phyloP scores from a whole-genome alignment of 2,329 filamentous ascomycete genomes.

The Aspergillus texensis region DNA sequence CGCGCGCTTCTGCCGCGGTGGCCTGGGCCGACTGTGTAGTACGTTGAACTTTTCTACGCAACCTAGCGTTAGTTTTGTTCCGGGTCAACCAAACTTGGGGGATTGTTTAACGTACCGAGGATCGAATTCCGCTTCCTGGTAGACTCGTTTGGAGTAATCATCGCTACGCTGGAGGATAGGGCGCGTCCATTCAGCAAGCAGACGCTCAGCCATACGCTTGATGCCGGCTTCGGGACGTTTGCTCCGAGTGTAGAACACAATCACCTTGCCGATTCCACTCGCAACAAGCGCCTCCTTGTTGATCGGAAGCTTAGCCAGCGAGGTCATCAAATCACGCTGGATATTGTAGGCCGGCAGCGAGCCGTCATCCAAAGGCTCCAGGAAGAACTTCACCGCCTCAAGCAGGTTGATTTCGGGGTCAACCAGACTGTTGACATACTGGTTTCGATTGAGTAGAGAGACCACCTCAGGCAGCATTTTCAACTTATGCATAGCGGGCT shows the following conservation, averaged over 20 bases:
- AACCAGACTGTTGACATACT: slow-evolving; percentile 76
- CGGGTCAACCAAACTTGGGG: background rate
- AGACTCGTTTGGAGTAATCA: slow-evolving; percentile 84
- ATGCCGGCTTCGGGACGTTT: slow-evolving; percentile 85
- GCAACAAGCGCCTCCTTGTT: slow-evolving; percentile 88
- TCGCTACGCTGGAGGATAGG: slow-evolving; percentile 92
- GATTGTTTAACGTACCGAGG: slow-evolving; percentile 48
- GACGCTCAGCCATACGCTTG: slow-evolving; percentile 88
- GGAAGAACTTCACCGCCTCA: slow-evolving; percentile 93
- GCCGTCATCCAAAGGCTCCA: slow-evolving; percentile 92
- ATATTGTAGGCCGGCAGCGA: slow-evolving; percentile 96
- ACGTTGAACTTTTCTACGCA: slow-evolving; percentile 40
- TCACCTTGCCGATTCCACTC: slow-evolving; percentile 92
- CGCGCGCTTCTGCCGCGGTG: slow-evolving; percentile 53
- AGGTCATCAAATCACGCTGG: slow-evolving; percentile 87
- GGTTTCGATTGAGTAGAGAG: slow-evolving; percentile 84
- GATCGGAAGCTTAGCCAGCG: slow-evolving; percentile 78
- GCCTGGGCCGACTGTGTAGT: slow-evolving; percentile 36
- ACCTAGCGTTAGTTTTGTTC: background rate
- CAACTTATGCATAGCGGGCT: slow-evolving; percentile 88
- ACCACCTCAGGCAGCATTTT: slow-evolving; percentile 91
- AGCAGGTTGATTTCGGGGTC: slow-evolving; percentile 95
- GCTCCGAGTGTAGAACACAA: slow-evolving; percentile 95
- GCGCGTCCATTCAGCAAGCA: slow-evolving; percentile 94
- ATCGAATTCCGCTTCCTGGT: slow-evolving; percentile 62